A percentile compares a stretch with the other conserved stretches of the same genome.
These are phyloP conservation scores for Nematocida parisii DNA, from an alignment of 371 early-diverging fungal species.

Conservation along the genomic window DNA sequence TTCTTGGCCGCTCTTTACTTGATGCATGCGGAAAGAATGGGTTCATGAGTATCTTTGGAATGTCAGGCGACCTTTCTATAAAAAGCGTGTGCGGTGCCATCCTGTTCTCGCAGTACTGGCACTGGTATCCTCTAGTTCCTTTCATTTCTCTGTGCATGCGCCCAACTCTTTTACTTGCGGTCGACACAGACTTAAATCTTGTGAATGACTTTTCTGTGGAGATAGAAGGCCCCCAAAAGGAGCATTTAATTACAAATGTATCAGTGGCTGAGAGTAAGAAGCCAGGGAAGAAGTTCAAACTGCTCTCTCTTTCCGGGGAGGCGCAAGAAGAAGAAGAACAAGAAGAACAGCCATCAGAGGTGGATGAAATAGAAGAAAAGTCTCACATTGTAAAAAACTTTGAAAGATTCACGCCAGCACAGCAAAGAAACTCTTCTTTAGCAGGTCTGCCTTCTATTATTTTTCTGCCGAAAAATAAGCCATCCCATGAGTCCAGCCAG, in stretches of 20 bases:
- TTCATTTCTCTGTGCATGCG: slow-evolving; percentile 58
- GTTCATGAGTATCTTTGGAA: slow-evolving; percentile 81
- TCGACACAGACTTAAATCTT: slow-evolving; percentile 44
- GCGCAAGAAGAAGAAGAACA: background rate
- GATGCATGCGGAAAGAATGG: slow-evolving; percentile 89
- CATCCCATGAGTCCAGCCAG: background rate
- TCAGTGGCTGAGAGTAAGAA: slow-evolving; percentile 22
- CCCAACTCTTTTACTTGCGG: slow-evolving; percentile 62
- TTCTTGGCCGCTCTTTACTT: slow-evolving; percentile 88
- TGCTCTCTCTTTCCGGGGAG: slow-evolving; percentile 23
- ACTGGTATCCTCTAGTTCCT: slow-evolving; percentile 86
- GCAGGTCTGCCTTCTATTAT: slow-evolving; percentile 43
- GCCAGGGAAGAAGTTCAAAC: slow-evolving; percentile 50
- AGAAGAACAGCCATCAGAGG: slow-evolving; percentile 10
- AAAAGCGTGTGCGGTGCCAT: slow-evolving; percentile 89
- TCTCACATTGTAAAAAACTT: slow-evolving; percentile 49
- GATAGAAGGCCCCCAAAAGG: slow-evolving; percentile 38
- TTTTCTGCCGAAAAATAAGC: slow-evolving; percentile 30
- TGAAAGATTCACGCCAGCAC: slow-evolving; percentile 26
- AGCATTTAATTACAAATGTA: slow-evolving; percentile 16
- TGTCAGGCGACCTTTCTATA: slow-evolving; percentile 81
- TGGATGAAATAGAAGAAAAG: slow-evolving; percentile 37
- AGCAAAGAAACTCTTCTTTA: slow-evolving; percentile 37
- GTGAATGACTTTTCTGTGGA: slow-evolving; percentile 30
- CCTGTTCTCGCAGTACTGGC: slow-evolving; percentile 96